These are phyloP conservation scores for Dictyostelium intermedium DNA, from an alignment of 78 protist genomes.

Conservation along the genomic window DNA sequence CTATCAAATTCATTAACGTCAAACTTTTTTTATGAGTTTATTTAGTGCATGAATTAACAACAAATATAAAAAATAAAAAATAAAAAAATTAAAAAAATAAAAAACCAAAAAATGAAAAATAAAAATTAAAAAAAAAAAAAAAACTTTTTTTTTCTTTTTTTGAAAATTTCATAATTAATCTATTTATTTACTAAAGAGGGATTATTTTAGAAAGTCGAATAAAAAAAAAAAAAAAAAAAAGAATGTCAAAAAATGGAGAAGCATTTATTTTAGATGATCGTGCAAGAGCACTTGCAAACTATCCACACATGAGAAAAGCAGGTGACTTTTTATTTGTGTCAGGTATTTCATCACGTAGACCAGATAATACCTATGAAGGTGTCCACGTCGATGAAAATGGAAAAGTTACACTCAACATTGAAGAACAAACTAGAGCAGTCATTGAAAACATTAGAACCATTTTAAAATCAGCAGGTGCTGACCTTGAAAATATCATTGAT, in stretches of 20 bases:
- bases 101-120: no score
- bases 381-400: conserved; percentile 64
- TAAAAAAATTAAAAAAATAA: no score
- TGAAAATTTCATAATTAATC: no score
- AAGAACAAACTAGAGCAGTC: conserved; percentile 83
- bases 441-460: conserved; percentile 82
- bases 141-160: no score
- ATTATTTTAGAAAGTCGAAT: no score
- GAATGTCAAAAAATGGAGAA: conserved; percentile 71
- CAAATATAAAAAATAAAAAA: no score
- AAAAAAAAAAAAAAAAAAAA: background rate
- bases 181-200: no score
- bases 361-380: conserved; percentile 87
- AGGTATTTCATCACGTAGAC: conserved; percentile 87
- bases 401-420: conserved; percentile 49
- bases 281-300: conserved; percentile 84
- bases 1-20: no score
- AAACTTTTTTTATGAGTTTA: no score
- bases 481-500: conserved; percentile 76
- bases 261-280: conserved; percentile 73
- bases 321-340: conserved; percentile 81
- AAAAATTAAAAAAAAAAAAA: no score
- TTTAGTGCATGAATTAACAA: no score
- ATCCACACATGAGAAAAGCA: conserved; percentile 86
- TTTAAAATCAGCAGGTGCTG: conserved; percentile 73